Evolutionary conservation across 2,329 filamentous ascomycete species (phyloP).

Genomic region (Emydomyces testavorans): DNA sequence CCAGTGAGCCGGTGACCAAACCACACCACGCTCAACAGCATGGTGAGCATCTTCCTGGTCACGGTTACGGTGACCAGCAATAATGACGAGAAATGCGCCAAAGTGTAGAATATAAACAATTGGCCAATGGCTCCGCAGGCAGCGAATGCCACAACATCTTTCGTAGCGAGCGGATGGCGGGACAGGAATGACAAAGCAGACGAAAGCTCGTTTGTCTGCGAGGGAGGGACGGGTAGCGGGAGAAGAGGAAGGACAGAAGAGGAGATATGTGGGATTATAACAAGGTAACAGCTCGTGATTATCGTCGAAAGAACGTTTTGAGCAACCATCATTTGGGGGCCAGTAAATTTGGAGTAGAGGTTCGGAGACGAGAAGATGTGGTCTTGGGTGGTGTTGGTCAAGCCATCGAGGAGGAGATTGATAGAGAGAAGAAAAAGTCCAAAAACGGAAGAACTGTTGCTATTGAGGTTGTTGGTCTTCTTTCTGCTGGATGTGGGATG

Average conservation of each 20-base stretch:
- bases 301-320: constrained; percentile 80
- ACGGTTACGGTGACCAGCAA: constrained; percentile 93
- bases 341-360: constrained; percentile 64
- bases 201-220: constrained; percentile 61
- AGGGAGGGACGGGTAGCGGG: constrained; percentile 47
- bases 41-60: constrained; percentile 97
- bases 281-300: constrained; percentile 64
- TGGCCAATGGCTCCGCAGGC: constrained; percentile 86
- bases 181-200: constrained; percentile 72
- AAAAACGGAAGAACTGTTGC: constrained; percentile 53
- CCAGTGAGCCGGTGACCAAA: constrained; percentile 76
- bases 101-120: constrained; percentile 94
- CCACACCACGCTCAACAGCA: constrained; percentile 89
- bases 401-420: constrained; percentile 87
- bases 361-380: constrained; percentile 63
- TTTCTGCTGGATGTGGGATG: constrained; percentile 51
- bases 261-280: constrained; percentile 69
- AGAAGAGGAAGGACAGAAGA: constrained; percentile 53
- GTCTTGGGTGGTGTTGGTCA: constrained; percentile 95
- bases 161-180: constrained; percentile 67
- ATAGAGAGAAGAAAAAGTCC: constrained; percentile 73
- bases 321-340: constrained; percentile 99
- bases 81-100: constrained; percentile 82
- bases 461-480: constrained; percentile 38
- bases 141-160: constrained; percentile 81